Evolutionary conservation across 129 eudicot genomes (phyloP).

Genomic region (Ambrosia trifida): DNA sequence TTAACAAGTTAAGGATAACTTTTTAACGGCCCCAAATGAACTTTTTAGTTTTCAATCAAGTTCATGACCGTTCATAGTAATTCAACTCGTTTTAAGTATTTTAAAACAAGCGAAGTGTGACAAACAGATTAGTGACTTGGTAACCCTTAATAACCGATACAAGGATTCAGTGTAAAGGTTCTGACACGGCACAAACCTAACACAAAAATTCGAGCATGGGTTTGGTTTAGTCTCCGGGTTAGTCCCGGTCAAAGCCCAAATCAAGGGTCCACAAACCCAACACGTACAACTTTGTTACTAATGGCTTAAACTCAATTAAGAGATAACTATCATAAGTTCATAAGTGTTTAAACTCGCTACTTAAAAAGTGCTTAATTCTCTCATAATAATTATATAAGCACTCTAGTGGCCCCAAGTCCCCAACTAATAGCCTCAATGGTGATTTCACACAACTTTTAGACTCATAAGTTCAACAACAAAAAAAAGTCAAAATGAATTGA

Average conservation of each 20-base stretch:
- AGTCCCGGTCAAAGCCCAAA: too few species aligned
- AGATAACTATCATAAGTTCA: background rate
- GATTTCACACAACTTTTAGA: background rate
- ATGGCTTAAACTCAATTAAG: background rate
- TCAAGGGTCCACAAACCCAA: too few species aligned
- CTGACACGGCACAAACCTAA: too few species aligned
- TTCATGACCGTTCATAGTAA: slow-evolving; percentile 4
- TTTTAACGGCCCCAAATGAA: background rate
- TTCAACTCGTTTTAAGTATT: background rate
- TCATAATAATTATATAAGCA: background rate
- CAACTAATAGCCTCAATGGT: background rate
- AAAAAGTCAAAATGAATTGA: background rate
- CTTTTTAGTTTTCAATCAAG: background rate
- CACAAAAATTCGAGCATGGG: too few species aligned
- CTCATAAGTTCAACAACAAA: background rate
- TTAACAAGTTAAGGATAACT: background rate
- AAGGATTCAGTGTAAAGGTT: background rate
- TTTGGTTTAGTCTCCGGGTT: too few species aligned
- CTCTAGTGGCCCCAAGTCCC: background rate
- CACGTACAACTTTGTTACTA: too few species aligned
- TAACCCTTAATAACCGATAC: background rate
- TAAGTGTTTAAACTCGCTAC: background rate
- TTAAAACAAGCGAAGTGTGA: background rate
- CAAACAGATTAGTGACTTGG: background rate
- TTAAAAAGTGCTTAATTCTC: background rate